Conservation (phyloP, 345 rosid species). For the Brassica rapa region DNA sequence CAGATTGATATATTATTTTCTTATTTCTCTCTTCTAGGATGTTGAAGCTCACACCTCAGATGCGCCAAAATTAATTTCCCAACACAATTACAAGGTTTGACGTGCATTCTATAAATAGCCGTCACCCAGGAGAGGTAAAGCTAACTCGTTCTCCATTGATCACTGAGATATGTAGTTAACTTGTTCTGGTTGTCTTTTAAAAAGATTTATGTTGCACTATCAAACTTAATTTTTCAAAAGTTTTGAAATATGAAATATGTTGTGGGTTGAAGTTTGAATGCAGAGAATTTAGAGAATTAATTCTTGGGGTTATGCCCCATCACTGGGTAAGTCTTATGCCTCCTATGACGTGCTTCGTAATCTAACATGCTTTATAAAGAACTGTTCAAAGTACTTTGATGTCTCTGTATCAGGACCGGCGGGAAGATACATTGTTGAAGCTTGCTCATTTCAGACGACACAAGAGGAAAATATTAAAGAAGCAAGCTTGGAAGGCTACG, state of each 20-base stretch:
- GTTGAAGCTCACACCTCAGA: constrained; percentile 70
- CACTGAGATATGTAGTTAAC: not conserved
- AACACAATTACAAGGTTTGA: constrained; percentile 95
- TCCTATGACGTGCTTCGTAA: constrained; percentile 6
- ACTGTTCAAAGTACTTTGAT: constrained; percentile 19
- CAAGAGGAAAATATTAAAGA: constrained; percentile 82
- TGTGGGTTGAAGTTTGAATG: constrained; percentile 70
- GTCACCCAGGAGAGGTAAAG: constrained; percentile 92
- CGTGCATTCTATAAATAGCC: constrained; percentile 74
- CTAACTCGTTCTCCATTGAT: constrained; percentile 7
- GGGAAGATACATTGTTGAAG: constrained; percentile 88
- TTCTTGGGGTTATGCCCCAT: constrained; percentile 94
- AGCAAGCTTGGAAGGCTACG: constrained; percentile 62
- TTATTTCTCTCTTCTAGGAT: constrained; percentile 59
- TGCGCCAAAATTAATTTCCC: constrained; percentile 80
- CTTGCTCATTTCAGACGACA: constrained; percentile 86
- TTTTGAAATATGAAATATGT: constrained; percentile 43
- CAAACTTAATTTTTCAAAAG: too few species aligned
- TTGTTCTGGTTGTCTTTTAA: not conserved
- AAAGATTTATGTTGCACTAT: constrained; percentile 3
- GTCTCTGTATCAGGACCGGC: constrained; percentile 74
- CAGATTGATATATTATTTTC: constrained; percentile 8
- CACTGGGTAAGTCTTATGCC: constrained; percentile 68
- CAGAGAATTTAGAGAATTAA: constrained; percentile 95
- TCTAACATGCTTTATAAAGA: constrained; percentile 8